Evolutionary conservation across 306 rosid species (phyloP), one percentile per base, ranked within the genome.

Genomic region (Acacia melanoxylon): DNA sequence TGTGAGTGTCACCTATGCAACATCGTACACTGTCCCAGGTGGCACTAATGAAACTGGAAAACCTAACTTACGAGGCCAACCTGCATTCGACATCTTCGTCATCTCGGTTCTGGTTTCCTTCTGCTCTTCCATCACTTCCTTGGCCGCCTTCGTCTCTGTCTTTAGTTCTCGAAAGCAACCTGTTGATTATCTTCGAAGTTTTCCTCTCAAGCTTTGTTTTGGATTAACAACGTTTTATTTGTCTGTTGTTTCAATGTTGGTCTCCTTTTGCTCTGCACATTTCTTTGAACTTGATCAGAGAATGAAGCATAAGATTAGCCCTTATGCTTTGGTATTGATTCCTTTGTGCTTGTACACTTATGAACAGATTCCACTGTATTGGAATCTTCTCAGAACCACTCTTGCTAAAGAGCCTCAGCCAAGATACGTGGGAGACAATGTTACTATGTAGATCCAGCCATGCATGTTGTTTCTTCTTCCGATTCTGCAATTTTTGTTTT

Each of bases 321-420:
- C 8, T 33, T 66, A 66, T 35, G 17, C 2, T 17, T 2, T 66
- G 5, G 8, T 33, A 3, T 33, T 66, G 41, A 8, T 66, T 2
- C 45, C 45, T 2, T 14, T 33, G 45, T 17, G 44, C 13, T 17
- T 66, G n/a, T 66, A 66, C 20, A 5, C 72, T 2, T 35, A 16
- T 1, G 72, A 14, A 66, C 90, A 87, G 33, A 81, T 87, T 79
- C 83, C 88, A 14, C 15, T 83, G 2, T 89, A 83, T 24, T 20
- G 84, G 75, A 87, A 87, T 87, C 82, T 87, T 33, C 7, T 76
- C 4, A 56, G 63, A 27, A 27, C 29, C 29, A 27, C 29, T 27
- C 29, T 33, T 6, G 44, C 66, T 77, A 82, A 16, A n/a, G 78
- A 70, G 22, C 83, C 83, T 5, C 31, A 29, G 76, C 78, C 77